Evolutionary conservation across 371 early-diverging fungal species (phyloP).

Genomic region (Mucor lusitanicus): DNA sequence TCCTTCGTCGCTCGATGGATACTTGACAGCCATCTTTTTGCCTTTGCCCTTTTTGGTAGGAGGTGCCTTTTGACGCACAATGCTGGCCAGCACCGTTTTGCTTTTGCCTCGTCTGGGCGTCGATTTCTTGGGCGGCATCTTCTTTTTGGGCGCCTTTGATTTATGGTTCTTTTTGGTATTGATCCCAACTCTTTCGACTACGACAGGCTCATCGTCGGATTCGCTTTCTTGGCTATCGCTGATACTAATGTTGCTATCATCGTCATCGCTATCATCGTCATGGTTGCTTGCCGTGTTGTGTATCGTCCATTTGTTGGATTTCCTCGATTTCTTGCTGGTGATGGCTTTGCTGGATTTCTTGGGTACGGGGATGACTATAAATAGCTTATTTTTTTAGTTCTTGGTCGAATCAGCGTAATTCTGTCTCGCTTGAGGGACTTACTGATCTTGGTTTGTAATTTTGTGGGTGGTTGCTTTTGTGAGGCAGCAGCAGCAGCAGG

Average conservation of each 20-base stretch:
- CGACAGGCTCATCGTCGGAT: neutral
- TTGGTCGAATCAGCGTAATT: neutral
- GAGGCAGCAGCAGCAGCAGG: neutral
- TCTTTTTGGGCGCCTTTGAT: conserved; percentile 11
- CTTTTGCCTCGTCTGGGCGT: conserved; percentile 20
- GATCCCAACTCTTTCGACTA: conserved; percentile 10
- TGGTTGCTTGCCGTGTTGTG: neutral
- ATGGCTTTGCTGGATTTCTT: conserved; percentile 3
- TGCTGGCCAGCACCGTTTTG: conserved; percentile 12
- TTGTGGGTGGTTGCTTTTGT: neutral
- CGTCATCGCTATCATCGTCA: neutral
- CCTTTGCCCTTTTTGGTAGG: neutral
- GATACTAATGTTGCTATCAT: neutral
- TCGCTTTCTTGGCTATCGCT: neutral
- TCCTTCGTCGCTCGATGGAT: neutral
- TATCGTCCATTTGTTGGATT: neutral
- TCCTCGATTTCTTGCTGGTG: conserved; percentile 9
- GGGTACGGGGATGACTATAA: conserved; percentile 6
- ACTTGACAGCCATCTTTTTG: neutral
- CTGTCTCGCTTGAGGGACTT: neutral
- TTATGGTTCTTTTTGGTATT: conserved; percentile 7
- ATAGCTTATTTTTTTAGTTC: neutral
- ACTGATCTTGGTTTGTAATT: conserved; percentile 8
- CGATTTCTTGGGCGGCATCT: neutral
- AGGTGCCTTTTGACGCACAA: conserved; percentile 10